phyloP scores from a whole-genome alignment of 176 grass and related monocot genomes.

The Oryza longistaminata region DNA sequence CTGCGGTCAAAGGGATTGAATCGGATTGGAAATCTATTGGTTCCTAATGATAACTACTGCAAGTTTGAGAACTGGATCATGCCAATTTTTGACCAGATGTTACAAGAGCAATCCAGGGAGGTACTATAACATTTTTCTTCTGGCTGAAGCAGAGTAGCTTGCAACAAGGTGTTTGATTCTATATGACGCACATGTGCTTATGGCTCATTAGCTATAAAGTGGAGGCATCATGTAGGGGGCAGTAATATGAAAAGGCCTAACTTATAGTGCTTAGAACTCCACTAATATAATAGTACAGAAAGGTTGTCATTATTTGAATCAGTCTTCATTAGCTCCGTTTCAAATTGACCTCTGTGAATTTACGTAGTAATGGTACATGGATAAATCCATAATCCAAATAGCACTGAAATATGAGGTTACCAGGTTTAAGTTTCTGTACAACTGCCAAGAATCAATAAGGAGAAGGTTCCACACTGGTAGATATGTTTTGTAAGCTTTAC shows the following conservation, averaged over 20 bases:
- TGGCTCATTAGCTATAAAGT: not conserved
- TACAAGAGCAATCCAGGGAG: slow-evolving; percentile 78
- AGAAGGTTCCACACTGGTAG: not conserved
- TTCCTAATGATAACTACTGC: slow-evolving; percentile 98
- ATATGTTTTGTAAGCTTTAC: not conserved
- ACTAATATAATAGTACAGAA: not conserved
- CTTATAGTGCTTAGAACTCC: not conserved
- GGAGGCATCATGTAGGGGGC: not conserved
- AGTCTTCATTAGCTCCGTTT: not conserved
- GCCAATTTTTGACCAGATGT: slow-evolving; percentile 81
- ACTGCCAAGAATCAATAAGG: not conserved
- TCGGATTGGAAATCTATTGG: slow-evolving; percentile 90
- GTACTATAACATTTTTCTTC: slow-evolving; percentile 34
- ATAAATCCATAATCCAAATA: not conserved
- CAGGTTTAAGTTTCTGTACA: not conserved
- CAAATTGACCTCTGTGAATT: not conserved
- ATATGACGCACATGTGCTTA: not conserved
- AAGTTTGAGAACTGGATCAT: slow-evolving; percentile 99
- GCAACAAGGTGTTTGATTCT: not conserved
- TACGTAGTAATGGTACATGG: not conserved
- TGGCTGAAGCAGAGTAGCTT: not conserved
- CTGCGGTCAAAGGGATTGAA: slow-evolving; percentile 96
- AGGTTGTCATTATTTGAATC: not conserved
- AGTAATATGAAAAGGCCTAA: not conserved
- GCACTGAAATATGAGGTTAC: too few relatives aligned